Base-by-base conservation (phyloP, 2,329 filamentous ascomycete species). In the Lojkania enalia region DNA sequence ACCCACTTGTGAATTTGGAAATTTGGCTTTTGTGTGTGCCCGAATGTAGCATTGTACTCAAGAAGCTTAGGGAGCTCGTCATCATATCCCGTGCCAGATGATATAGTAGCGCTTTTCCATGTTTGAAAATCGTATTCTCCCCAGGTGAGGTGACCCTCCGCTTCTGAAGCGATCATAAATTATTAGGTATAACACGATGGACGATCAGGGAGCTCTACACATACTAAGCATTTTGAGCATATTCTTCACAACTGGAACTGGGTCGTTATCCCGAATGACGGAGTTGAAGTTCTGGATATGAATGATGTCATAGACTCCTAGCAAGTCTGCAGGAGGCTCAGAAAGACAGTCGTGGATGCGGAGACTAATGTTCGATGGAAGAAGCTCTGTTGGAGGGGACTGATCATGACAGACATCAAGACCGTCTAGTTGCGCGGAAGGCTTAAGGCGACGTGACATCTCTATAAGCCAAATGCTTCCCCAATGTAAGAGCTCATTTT, bases 301-400 rank as follows among this genome's bases (percentile, higher is more conserved):
- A 14, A 40, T 23, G 23, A 40, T 33, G 16, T 40, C 38, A 20
- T 18, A 40, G 6, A 6, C 7, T 7, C 38, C 38, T 9, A 33
- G 9, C 6, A 35, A 12, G 6, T 40, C 18, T 13, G 4, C 33
- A 13, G 27, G n/a, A 46, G 11, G n/a, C n/a, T 21, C 7, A 16
- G 19, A 19, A 25, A 20, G 37, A 18, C 20, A 29, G 36, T 46
- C 27, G n/a, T 14, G 29, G 15, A 18, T 35, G 16, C 16, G 31
- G 16, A 35, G 31, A 11, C 7, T 9, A 7, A 35, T 15, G 16
- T 35, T 35, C 9, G 12, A 13, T 18, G 31, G 31, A 7, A 35
- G 12, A 7, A 13, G 7, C 7, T 35, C 9, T 11, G 12, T 15
- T 18, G 31, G 31, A 35, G 31, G 31, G 31, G 7, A 9, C 15